phyloP scores from a whole-genome alignment of 345 rosid genomes.

The Pugionium cornutum region DNA sequence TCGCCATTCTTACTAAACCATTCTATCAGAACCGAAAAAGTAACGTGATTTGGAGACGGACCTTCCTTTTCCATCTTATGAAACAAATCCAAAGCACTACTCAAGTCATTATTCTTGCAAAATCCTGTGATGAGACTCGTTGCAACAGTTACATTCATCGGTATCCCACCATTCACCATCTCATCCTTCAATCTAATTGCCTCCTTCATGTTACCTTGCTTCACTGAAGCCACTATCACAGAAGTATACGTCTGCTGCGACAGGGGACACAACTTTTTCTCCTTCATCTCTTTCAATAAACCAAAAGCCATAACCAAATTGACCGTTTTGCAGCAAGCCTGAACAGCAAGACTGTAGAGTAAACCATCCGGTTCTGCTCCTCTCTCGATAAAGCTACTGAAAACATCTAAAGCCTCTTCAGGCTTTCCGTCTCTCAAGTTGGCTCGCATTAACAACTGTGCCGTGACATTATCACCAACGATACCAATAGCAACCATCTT shows the following conservation, averaged over 20 bases:
- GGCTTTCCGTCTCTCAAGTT: conserved; percentile 55
- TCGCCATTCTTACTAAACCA: conserved; percentile 58
- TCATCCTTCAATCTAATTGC: conserved; percentile 74
- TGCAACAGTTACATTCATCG: conserved; percentile 55
- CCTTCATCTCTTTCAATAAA: conserved; percentile 66
- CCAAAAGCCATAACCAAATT: conserved; percentile 47
- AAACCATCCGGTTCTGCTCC: conserved; percentile 55
- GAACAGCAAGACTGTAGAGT: conserved; percentile 48
- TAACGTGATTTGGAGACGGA: conserved; percentile 58
- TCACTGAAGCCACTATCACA: conserved; percentile 61
- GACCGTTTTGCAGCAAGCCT: conserved; percentile 48
- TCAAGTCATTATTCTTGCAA: conserved; percentile 52
- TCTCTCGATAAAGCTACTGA: conserved; percentile 46
- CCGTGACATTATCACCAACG: conserved; percentile 49
- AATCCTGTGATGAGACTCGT: conserved; percentile 71
- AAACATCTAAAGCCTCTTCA: conserved; percentile 51
- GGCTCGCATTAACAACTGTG: conserved; percentile 51
- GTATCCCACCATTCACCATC: conserved; percentile 64
- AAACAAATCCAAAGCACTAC: conserved; percentile 61
- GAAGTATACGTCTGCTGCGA: conserved; percentile 48
- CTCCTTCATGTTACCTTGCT: conserved; percentile 58
- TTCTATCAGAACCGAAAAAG: conserved; percentile 65
- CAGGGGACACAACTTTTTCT: conserved; percentile 47
- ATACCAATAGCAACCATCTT: conserved; percentile 51
- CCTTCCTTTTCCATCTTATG: conserved; percentile 57